Conservation (phyloP, 202 grass and related monocot species). For the Elaeis oleifera region DNA sequence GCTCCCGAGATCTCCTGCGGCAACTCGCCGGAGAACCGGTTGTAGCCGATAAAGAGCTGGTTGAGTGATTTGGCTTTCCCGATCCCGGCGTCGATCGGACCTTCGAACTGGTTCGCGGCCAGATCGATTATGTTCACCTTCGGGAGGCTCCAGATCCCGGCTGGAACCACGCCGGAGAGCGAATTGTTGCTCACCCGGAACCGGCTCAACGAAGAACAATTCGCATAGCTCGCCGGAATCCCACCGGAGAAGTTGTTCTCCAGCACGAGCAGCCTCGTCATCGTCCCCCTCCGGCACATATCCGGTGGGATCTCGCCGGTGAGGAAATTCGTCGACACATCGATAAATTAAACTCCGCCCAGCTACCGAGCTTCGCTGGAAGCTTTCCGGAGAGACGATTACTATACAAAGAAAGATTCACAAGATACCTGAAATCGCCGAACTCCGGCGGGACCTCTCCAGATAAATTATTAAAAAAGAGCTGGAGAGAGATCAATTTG, state of each 20-base stretch:
- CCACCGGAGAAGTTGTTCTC: conserved; percentile 68
- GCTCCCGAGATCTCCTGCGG: conserved; percentile 43
- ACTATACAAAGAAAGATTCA: conserved; percentile 57
- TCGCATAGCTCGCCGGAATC: conserved; percentile 52
- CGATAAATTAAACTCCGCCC: conserved; percentile 54
- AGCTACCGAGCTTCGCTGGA: conserved; percentile 52
- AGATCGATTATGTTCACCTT: conserved; percentile 49
- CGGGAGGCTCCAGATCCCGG: conserved; percentile 52
- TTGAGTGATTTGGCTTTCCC: conserved; percentile 28
- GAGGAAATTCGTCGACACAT: conserved; percentile 64
- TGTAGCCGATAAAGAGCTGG: conserved; percentile 23
- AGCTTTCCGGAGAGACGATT: conserved; percentile 66
- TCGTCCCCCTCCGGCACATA: conserved; percentile 63
- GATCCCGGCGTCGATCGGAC: conserved; percentile 37
- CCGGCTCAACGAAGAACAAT: conserved; percentile 39
- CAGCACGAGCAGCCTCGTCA: conserved; percentile 56
- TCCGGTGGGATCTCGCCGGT: conserved; percentile 64
- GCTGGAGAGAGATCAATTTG: conserved; percentile 53
- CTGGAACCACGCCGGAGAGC: conserved; percentile 56
- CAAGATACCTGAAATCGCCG: conserved; percentile 61
- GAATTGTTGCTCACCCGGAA: conserved; percentile 61
- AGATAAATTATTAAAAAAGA: conserved; percentile 58
- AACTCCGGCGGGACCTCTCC: conserved; percentile 49
- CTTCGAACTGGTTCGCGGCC: conserved; percentile 39
- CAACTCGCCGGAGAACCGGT: conserved; percentile 48